Evolutionary conservation across 306 rosid genomes (phyloP), one percentile per base, ranked within the genome.

Genomic region (Sechiopsis laciniata): DNA sequence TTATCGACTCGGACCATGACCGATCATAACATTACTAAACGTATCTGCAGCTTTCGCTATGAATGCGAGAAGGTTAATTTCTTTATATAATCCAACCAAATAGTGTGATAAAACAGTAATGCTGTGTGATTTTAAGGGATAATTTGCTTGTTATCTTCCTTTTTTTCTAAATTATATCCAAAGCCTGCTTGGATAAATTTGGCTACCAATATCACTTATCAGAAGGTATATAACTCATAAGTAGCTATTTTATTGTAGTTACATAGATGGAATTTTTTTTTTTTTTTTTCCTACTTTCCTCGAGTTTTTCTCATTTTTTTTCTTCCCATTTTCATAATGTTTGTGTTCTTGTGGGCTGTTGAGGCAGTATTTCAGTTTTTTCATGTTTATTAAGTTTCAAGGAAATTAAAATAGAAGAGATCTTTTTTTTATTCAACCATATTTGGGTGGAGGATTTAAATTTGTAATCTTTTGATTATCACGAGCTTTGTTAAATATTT

Each of bases 1-100:
- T 53, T 91, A 88, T 77, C 99, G 99, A 56, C 87, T 94, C 11
- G 99, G 91, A 1, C 99, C 97, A 20, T 93, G 80, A 80, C 40
- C 10, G 11, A 80, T 7, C 29, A 9, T 40, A 17, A 42, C 40
- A 4, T 14, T 20, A 4, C 71, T 21, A 4, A 42, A 65, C 10
- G 10, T 13, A 1, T 17, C 29, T 35, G 50, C 52, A n/a, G 11
- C 40, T 37, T 19, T 10, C 2, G 32, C 54, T 42, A 42, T 65
- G 71, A 42, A 37, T 19, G 11, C 19, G 0, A 45, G 17, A 67
- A 67, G 55, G 37, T 42, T 37, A 63, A 42, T 67, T 48, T 13
- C 73, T 50, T 50, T 21, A 7, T 69, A 22, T 69, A 50, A 46
- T 69, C 57, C 73, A 48, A 69, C 22, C 42, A 20, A 64, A 46